Conservation (phyloP, 2,329 filamentous ascomycete genomes). For the Tolypocladium tropicale region DNA sequence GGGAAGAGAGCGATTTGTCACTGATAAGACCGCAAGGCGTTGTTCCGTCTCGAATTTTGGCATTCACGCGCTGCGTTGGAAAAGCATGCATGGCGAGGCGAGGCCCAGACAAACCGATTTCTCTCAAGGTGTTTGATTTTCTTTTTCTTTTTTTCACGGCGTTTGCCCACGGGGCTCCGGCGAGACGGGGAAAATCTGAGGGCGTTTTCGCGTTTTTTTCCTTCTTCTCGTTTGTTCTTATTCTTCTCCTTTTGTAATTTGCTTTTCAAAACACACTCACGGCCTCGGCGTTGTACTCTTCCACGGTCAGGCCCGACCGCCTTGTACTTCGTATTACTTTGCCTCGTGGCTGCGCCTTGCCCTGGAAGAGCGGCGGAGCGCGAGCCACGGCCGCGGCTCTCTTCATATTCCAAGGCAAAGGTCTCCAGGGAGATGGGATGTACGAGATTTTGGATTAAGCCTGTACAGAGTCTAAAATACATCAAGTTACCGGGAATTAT, state of each 20-base stretch:
- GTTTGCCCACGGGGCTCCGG: not conserved
- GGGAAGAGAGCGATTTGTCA: not conserved
- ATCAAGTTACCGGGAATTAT: too few species aligned
- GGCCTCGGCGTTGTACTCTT: not conserved
- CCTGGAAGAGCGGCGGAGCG: not conserved
- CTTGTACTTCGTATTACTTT: not conserved
- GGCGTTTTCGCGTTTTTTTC: not conserved
- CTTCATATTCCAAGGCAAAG: not conserved
- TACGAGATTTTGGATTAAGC: not conserved
- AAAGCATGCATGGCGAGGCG: conserved; percentile 3
- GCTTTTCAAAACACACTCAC: not conserved
- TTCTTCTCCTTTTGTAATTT: too few species aligned
- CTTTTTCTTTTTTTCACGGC: not conserved
- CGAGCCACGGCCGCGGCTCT: too few species aligned
- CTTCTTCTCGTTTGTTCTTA: too few species aligned
- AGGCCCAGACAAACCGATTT: not conserved
- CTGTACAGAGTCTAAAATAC: not conserved
- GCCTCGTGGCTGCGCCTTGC: not conserved
- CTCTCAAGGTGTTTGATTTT: not conserved
- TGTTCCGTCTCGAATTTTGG: not conserved
- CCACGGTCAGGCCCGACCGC: not conserved
- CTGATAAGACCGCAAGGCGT: not conserved
- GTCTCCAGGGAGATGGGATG: not conserved
- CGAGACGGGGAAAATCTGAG: not conserved
- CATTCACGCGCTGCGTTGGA: not conserved